Evolutionary conservation across 306 rosid genomes (phyloP).

Genomic region (Glycyrrhiza uralensis): DNA sequence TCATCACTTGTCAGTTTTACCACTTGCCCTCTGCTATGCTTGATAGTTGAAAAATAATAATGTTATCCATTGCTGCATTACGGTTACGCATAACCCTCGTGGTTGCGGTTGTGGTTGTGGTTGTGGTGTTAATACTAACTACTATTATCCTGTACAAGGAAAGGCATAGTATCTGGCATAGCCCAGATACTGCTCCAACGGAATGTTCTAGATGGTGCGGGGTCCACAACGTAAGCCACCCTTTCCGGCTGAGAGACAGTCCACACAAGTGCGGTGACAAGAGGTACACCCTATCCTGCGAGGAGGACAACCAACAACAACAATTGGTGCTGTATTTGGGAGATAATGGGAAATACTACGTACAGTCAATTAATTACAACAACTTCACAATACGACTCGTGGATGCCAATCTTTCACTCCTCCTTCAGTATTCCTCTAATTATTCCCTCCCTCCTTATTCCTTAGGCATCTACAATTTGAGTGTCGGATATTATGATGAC

Average conservation of each 20-base stretch:
- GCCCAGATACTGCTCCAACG: too few species aligned
- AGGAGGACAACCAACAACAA: background rate
- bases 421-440: too few species aligned
- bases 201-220: background rate
- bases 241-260: conserved; percentile 10
- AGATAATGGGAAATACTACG: background rate
- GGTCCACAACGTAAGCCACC: conserved; percentile 9
- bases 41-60: too few species aligned
- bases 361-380: too few species aligned
- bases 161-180: too few species aligned
- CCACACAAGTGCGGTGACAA: background rate
- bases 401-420: too few species aligned
- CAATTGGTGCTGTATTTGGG: background rate
- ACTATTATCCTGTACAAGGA: too few species aligned
- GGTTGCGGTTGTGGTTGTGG: too few species aligned
- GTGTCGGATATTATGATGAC: background rate
- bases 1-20: too few species aligned
- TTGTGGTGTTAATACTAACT: background rate
- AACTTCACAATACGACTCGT: too few species aligned
- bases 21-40: background rate
- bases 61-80: background rate
- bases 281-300: background rate
- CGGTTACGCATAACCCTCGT: background rate
- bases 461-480: background rate
- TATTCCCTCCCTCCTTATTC: background rate